phyloP scores from a whole-genome alignment of 2,329 filamentous ascomycete genomes.

The Thielaviopsis populi region DNA sequence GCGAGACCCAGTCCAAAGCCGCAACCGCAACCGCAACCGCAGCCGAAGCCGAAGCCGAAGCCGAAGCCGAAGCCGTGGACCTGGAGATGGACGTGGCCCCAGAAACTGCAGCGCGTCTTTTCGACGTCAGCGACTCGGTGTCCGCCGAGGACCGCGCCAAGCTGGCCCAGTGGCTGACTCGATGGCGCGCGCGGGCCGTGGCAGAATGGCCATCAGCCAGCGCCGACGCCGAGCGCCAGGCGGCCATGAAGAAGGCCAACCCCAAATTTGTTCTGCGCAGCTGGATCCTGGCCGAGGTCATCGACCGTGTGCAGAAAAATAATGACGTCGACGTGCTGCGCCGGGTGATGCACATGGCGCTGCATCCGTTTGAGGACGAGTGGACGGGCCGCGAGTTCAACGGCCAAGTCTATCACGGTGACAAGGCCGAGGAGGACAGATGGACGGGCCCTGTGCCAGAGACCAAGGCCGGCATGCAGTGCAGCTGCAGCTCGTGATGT shows the following conservation, averaged over 20 bases:
- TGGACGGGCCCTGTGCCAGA: slow-evolving; percentile 78
- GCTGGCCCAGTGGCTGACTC: slow-evolving; percentile 66
- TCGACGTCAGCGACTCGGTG: slow-evolving; percentile 49
- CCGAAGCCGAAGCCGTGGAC: slow-evolving; percentile 22
- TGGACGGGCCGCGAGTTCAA: slow-evolving; percentile 45
- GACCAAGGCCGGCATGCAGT: slow-evolving; percentile 69
- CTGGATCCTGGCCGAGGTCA: slow-evolving; percentile 90
- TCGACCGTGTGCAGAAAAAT: slow-evolving; percentile 71
- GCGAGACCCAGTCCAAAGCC: not conserved
- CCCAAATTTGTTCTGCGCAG: slow-evolving; percentile 83
- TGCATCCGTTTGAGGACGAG: slow-evolving; percentile 68
- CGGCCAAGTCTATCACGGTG: slow-evolving; percentile 36
- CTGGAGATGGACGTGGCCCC: slow-evolving; percentile 43
- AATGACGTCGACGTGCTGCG: slow-evolving; percentile 66
- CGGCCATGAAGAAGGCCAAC: slow-evolving; percentile 71
- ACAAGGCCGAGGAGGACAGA: slow-evolving; percentile 60
- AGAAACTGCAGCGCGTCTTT: slow-evolving; percentile 31
- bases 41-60: no score
- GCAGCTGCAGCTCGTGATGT: slow-evolving; percentile 74
- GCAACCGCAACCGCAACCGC: not conserved
- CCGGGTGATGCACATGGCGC: slow-evolving; percentile 65
- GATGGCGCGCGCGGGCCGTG: slow-evolving; percentile 54
- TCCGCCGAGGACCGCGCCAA: slow-evolving; percentile 50
- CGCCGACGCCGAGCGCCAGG: slow-evolving; percentile 47
- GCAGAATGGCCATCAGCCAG: slow-evolving; percentile 54